Conservation (phyloP, 2,329 filamentous ascomycete genomes). For the Botryosphaeria dothidea region DNA sequence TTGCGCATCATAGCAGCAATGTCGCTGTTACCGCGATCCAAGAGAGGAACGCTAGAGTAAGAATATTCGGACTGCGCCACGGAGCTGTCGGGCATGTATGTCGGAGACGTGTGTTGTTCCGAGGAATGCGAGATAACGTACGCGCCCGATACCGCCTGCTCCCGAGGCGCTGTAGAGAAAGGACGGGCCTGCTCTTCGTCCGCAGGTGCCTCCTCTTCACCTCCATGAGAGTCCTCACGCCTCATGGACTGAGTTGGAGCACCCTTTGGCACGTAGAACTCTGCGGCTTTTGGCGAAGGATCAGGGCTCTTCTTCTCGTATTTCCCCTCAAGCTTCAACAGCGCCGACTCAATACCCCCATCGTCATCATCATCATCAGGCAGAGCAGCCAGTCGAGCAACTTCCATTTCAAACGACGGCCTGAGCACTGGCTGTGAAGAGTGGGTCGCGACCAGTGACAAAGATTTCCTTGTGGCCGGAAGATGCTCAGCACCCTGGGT, state of each 20-base stretch:
- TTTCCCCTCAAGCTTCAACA: conserved; percentile 89
- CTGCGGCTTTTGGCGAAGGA: not conserved
- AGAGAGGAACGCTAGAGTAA: conserved; percentile 73
- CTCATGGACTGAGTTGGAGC: conserved; percentile 2
- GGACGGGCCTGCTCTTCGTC: not conserved
- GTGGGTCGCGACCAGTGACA: conserved; percentile 51
- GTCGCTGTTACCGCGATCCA: conserved; percentile 62
- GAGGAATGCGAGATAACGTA: not conserved
- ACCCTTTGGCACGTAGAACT: conserved; percentile 8
- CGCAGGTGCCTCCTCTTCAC: not conserved
- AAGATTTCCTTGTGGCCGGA: conserved; percentile 28
- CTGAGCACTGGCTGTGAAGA: conserved; percentile 58
- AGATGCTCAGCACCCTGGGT: not conserved
- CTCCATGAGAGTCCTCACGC: conserved; percentile 14
- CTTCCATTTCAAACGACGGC: conserved; percentile 83
- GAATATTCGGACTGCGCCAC: conserved; percentile 68
- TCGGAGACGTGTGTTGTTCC: conserved; percentile 22
- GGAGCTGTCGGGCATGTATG: conserved; percentile 26
- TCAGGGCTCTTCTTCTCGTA: conserved; percentile 57
- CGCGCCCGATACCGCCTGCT: not conserved
- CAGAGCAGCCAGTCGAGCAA: conserved; percentile 82
- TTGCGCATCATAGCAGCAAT: conserved; percentile 20
- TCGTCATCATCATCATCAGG: conserved; percentile 77
- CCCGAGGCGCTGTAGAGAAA: not conserved
- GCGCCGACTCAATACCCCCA: conserved; percentile 87